A percentile compares a stretch with the other conserved stretches of the same genome.
These are phyloP conservation scores for Microbotryomycetes sp. DNA, from an alignment of 1,284 basidiomycete species.

Conservation along the genomic window DNA sequence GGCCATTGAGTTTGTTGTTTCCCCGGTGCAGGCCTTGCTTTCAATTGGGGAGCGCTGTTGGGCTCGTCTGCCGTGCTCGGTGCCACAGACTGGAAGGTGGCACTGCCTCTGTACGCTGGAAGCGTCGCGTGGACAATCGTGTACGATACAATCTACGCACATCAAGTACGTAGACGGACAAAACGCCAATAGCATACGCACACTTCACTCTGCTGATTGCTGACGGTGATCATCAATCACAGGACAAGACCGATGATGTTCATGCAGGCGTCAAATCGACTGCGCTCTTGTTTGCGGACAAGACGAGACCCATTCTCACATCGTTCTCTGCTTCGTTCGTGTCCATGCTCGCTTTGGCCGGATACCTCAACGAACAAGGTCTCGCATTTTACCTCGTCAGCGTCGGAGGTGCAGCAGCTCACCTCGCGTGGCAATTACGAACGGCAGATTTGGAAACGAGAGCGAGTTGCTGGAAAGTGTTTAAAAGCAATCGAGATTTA, in stretches of 20 bases:
- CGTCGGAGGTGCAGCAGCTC: slow-evolving; percentile 61
- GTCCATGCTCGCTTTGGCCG: slow-evolving; percentile 67
- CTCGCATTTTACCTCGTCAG: slow-evolving; percentile 69
- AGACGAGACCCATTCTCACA: slow-evolving; percentile 67
- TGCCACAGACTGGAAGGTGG: slow-evolving; percentile 69
- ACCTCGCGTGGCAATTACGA: slow-evolving; percentile 74
- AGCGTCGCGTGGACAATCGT: slow-evolving; percentile 89
- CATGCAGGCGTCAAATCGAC: slow-evolving; percentile 86
- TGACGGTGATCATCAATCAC: neutral
- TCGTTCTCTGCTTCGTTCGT: slow-evolving; percentile 68
- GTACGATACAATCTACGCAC: slow-evolving; percentile 97
- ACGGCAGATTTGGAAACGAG: slow-evolving; percentile 61
- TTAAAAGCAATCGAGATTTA: slow-evolving; percentile 77
- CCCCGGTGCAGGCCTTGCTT: slow-evolving; percentile 71
- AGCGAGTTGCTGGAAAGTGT: slow-evolving; percentile 85
- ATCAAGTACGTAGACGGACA: slow-evolving; percentile 74
- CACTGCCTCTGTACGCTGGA: slow-evolving; percentile 81
- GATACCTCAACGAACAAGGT: slow-evolving; percentile 66
- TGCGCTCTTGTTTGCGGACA: slow-evolving; percentile 76
- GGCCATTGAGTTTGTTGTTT: neutral
- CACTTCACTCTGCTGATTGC: neutral
- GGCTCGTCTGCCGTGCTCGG: slow-evolving; percentile 94
- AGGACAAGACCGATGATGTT: slow-evolving; percentile 92
- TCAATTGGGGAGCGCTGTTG: slow-evolving; percentile 94
- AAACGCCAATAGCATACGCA: neutral